Evolutionary conservation across 2,329 filamentous ascomycete genomes (phyloP).

Genomic region (Cercospora janseana): DNA sequence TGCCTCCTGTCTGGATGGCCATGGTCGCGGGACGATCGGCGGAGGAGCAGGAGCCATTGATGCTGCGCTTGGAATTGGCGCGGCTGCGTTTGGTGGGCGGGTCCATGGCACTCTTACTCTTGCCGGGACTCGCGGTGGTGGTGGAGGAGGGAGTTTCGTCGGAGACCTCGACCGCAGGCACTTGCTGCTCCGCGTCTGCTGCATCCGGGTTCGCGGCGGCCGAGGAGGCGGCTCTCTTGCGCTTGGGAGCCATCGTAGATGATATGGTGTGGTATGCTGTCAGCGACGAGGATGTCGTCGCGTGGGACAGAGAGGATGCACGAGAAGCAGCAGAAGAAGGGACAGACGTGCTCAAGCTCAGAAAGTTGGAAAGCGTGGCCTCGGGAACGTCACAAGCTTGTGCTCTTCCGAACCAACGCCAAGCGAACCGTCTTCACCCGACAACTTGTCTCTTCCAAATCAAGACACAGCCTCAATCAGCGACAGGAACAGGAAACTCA

Average conservation of each 20-base stretch:
- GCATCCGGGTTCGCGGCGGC: too few relatives aligned
- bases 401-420: too few relatives aligned
- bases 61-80: constrained; percentile 33
- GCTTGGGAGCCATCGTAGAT: constrained; percentile 55
- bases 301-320: not conserved
- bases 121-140: constrained; percentile 50
- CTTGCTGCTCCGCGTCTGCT: constrained; percentile 29
- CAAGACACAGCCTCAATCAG: too few relatives aligned
- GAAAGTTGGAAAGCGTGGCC: not conserved
- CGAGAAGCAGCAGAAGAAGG: not conserved
- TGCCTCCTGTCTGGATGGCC: constrained; percentile 21
- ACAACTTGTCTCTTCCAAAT: too few relatives aligned
- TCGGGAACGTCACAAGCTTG: too few relatives aligned
- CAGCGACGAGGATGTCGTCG: not conserved
- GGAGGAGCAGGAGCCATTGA: constrained; percentile 61
- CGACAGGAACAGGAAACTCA: too few relatives aligned
- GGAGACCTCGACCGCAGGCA: not conserved
- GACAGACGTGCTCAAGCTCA: not conserved
- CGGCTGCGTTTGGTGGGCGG: constrained; percentile 64
- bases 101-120: constrained; percentile 80
- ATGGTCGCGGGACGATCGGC: constrained; percentile 16
- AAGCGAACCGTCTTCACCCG: too few relatives aligned
- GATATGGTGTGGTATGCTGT: too few relatives aligned
- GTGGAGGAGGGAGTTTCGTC: not conserved
- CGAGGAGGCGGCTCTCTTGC: constrained; percentile 69